These are phyloP conservation scores for Monosporozyma siamensis DNA, from an alignment of 805 yeast species.

Conservation along the genomic window DNA sequence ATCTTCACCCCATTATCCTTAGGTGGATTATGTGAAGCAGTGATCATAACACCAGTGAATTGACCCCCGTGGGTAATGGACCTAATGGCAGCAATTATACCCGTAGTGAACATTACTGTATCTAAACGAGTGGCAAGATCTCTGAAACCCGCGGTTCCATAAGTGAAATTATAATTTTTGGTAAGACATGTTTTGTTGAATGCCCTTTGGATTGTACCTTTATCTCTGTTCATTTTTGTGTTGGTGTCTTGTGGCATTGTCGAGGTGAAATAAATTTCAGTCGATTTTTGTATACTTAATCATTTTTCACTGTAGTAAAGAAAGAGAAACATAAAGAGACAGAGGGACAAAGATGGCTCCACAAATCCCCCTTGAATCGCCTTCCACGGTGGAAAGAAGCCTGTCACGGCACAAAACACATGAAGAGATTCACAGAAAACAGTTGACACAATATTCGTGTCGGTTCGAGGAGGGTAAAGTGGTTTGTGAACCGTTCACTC, in stretches of 20 bases:
- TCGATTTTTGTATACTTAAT: too few species aligned
- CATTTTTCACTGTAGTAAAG: too few species aligned
- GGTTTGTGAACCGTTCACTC: not conserved
- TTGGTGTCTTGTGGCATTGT: too few species aligned
- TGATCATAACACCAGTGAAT: constrained; percentile 90
- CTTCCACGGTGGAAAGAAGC: not conserved
- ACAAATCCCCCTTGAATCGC: not conserved
- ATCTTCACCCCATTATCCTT: constrained; percentile 85
- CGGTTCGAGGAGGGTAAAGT: not conserved
- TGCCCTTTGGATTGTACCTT: constrained; percentile 9
- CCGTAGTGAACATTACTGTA: constrained; percentile 75
- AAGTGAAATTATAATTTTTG: constrained; percentile 38
- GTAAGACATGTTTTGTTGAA: constrained; percentile 34
- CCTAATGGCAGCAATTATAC: constrained; percentile 72
- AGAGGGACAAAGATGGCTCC: not conserved
- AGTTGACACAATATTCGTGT: not conserved
- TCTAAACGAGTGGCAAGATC: constrained; percentile 61
- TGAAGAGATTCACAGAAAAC: not conserved
- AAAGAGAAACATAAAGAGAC: too few species aligned
- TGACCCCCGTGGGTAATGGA: constrained; percentile 61
- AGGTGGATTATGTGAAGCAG: constrained; percentile 93
- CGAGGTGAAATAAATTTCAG: too few species aligned
- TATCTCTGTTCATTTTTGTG: too few species aligned
- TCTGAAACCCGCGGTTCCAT: constrained; percentile 98
- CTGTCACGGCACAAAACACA: not conserved